Evolutionary conservation across 306 rosid genomes (phyloP), one percentile per base, ranked within the genome.

Genomic region (Vigna nakashimae): DNA sequence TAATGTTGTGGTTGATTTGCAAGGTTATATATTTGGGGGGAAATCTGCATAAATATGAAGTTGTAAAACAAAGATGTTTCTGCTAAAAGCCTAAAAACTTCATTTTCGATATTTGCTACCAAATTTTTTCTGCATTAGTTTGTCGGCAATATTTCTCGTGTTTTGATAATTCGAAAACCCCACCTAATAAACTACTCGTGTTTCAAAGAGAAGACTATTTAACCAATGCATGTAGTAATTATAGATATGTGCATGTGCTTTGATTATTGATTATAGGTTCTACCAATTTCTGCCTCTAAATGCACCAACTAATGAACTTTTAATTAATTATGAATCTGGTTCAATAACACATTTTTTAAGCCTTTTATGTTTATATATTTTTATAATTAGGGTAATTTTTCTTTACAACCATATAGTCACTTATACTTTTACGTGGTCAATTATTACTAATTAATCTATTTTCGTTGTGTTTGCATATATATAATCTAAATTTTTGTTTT

Each of bases 141-240:
- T 86, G 81, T 89, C 65, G 93, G 90, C 86, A 69, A 50, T 32
- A 16, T 69, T 77, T 75, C 42, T 79, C 26, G 16, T 71, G 17
- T 20, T 48, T 76, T 79, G 18, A 52, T 74, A 12, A 28, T 74
- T 69, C 52, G 20, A 79, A 68, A 32, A 60, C 59, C 75, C 49
- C 49, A 69, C 81, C 84, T 45, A 65, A 83, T 42, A 45, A 59
- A 22, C 22, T 36, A 69, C 24, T 68, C 72, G 67, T 66, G 38
- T 46, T 28, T 69, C 43, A n/a, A 63, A 32, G 66, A 72, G 65
- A 71, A 26, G 59, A 48, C 36, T 8, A 24, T 45, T 45, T 46
- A 68, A 45, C 38, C 57, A 13, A 43, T 40, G 28, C 18, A 38
- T 65, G 16, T 38, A 36, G 30, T 63, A 40, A 38, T 40, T 65